Evolutionary conservation across 169 alveolate genomes (phyloP), one percentile per base, ranked within the genome.

Genomic region (Cryptosporidium parvum): DNA sequence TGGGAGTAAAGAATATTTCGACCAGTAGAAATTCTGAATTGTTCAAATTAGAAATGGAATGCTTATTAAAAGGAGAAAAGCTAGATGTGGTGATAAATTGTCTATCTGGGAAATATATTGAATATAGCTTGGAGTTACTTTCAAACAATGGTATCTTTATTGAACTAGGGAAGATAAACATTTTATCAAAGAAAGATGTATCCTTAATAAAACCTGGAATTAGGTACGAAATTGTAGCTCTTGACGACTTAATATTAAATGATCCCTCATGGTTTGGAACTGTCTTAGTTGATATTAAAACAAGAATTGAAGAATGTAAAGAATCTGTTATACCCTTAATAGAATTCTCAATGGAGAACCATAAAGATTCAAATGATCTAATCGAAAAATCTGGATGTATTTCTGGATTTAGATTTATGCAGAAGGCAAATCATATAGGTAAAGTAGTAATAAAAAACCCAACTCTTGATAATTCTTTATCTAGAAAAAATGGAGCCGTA

Each of bases 361-460:
- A 35, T 56, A 56, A 56, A 56, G 68, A 21, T 4, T 51, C 86
- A 0, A 23, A 10, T 10, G 26, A 44, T 44, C 7, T 42, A 61
- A 39, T 65, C 53, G 39, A 37, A 3, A 23, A 70, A 23, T 58
- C 67, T 29, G 91, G 71, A n/a, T 48, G 73, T 59, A 33, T 59
- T 37, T 58, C 71, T 2, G 92, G 75, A 33, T 86, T 86, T 85
- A 69, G 92, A 48, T 86, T 44, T 48, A 42, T 86, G 69, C 92
- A 86, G 51, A 69, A 21, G 52, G 92, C 92, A 52, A 84, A 62
- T 61, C 92, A 86, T 45, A 86, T 86, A 23, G 92, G 92, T 5
- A 86, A 86, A 62, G 92, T 86, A 48, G 29, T 86, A 23, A 59
- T 86, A 14, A 73, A 52, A 33, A 86, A 59, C 5, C 91, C 92